phyloP scores from a whole-genome alignment of 306 rosid species.

The Fragaria ananassa region DNA sequence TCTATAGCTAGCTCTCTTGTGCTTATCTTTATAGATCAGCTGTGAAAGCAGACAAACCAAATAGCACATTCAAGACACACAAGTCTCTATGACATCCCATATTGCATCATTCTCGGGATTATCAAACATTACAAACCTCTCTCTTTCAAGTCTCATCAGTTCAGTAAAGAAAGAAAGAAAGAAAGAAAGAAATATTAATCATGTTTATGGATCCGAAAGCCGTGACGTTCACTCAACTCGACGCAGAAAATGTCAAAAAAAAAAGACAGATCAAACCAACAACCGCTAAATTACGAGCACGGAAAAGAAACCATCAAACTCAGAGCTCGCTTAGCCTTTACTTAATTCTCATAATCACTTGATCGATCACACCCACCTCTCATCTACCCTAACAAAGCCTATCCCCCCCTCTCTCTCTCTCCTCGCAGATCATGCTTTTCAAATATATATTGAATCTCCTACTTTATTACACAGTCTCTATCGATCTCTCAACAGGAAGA shows the following conservation, averaged over 20 bases:
- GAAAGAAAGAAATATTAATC: neutral
- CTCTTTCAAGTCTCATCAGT: neutral
- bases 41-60: neutral
- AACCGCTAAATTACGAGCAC: conserved; percentile 1
- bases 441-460: neutral
- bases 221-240: conserved; percentile 42
- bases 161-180: no score
- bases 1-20: neutral
- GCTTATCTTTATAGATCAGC: neutral
- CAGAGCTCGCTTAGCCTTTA: neutral
- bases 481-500: neutral
- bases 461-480: neutral
- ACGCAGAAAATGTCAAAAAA: conserved; percentile 25
- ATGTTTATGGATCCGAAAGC: conserved; percentile 36
- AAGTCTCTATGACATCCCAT: conserved; percentile 9
- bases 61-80: neutral
- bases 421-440: conserved; percentile 6
- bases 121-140: conserved; percentile 18
- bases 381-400: neutral
- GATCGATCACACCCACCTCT: conserved; percentile 7
- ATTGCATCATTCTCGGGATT: conserved; percentile 24
- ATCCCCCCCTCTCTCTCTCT: neutral
- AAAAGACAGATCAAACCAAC: conserved; percentile 34
- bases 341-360: neutral
- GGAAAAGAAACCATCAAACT: neutral